phyloP scores from a whole-genome alignment of 2,329 filamentous ascomycete species.

The Geosmithia morbida region DNA sequence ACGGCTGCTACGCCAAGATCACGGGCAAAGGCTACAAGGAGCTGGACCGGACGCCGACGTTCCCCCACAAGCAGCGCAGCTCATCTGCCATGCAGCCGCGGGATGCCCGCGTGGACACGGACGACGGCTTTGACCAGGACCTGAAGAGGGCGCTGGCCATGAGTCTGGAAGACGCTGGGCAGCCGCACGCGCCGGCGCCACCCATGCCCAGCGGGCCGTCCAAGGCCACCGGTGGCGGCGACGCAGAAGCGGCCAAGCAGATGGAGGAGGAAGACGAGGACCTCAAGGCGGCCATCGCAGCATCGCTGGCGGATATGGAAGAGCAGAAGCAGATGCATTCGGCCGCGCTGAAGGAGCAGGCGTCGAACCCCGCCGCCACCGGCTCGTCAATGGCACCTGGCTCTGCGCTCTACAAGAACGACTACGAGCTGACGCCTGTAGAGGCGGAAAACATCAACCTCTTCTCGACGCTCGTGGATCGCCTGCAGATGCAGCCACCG shows the following conservation, averaged over 20 bases:
- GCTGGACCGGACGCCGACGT: slow-evolving; percentile 31
- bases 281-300: slow-evolving; percentile 86
- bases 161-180: slow-evolving; percentile 84
- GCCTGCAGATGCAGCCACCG: slow-evolving; percentile 85
- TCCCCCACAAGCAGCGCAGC: slow-evolving; percentile 49
- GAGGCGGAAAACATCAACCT: slow-evolving; percentile 97
- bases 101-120: slow-evolving; percentile 54
- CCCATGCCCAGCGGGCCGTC: neutral
- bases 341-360: slow-evolving; percentile 68
- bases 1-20: slow-evolving; percentile 85
- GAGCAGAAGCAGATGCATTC: slow-evolving; percentile 90
- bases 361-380: slow-evolving; percentile 25
- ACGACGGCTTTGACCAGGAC: slow-evolving; percentile 89
- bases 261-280: slow-evolving; percentile 86
- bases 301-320: slow-evolving; percentile 92
- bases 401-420: slow-evolving; percentile 61
- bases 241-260: slow-evolving; percentile 21
- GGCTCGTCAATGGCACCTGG: slow-evolving; percentile 25
- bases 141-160: slow-evolving; percentile 87
- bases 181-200: slow-evolving; percentile 58
- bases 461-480: slow-evolving; percentile 85
- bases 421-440: slow-evolving; percentile 84
- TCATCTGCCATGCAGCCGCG: slow-evolving; percentile 72
- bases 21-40: slow-evolving; percentile 48
- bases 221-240: slow-evolving; percentile 17